Evolutionary conservation across 2,329 filamentous ascomycete genomes (phyloP).

Genomic region (Periglandula ipomoeae): DNA sequence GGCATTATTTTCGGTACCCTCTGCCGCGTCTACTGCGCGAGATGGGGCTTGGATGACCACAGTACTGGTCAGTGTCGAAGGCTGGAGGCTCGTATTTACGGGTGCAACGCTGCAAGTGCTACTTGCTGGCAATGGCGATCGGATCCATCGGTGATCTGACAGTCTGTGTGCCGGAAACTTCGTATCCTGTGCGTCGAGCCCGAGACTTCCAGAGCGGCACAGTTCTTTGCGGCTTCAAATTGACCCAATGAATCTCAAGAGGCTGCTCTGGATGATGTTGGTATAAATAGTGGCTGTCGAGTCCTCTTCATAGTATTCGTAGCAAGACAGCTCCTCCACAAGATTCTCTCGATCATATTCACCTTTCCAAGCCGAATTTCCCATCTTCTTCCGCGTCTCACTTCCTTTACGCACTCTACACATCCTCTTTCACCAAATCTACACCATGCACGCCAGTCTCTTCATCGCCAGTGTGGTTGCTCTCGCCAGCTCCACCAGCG

Average conservation of each 20-base stretch:
- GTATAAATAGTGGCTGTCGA: background rate
- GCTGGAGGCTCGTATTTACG: slow-evolving; percentile 5
- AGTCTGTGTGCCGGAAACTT: background rate
- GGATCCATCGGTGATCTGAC: background rate
- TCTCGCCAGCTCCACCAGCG: slow-evolving; percentile 9
- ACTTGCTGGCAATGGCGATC: background rate
- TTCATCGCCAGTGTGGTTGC: slow-evolving; percentile 7
- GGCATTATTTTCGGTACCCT: background rate
- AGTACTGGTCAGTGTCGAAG: background rate
- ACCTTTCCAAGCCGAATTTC: background rate
- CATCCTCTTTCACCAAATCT: background rate
- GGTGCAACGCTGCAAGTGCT: slow-evolving; percentile 8
- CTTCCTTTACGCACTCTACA: background rate
- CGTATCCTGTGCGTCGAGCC: background rate
- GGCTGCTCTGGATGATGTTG: background rate
- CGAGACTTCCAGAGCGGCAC: background rate
- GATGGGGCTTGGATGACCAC: background rate
- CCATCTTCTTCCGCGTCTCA: background rate
- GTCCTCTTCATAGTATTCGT: background rate
- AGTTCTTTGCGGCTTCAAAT: background rate
- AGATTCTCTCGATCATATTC: background rate
- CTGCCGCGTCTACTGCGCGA: background rate
- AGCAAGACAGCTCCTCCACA: background rate
- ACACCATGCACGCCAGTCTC: slow-evolving; percentile 11
- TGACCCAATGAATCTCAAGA: background rate